Base-by-base conservation (phyloP, 2,329 filamentous ascomycete genomes). In the Elsinoe batatas region DNA sequence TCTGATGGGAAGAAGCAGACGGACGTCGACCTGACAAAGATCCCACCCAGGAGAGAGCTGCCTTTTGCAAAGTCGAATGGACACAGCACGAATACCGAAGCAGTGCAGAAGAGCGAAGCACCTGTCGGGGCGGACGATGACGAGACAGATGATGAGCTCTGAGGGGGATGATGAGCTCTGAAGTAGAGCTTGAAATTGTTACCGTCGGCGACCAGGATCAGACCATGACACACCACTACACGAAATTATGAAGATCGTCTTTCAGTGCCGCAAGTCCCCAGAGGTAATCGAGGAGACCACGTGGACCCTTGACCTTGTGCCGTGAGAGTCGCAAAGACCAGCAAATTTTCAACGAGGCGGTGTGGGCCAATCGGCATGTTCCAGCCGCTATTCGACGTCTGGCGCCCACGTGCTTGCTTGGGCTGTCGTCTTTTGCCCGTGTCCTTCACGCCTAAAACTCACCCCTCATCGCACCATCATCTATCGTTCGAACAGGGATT, bases 11-110 rank as follows among this genome's bases (percentile, higher is more conserved):
- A 15, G 35, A 18, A 10, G 5, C 33, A 13, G 36, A 15, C 13
- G n/a, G 13, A 40, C 5, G 15, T n/a, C 33, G 40, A 51, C 3
- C 43, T 54, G n/a, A 38, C 71, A 12, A 51, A 54, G 38, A 54
- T 54, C 10, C 73, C 74, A 2, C 67, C 72, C 0, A 69, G 66
- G 49, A 65, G 75, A 54, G 67, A 61, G 3, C 64, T 80, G 13
- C 78, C 78, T 1, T 79, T 79, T 61, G 66, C 66, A 53, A 69
- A 61, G 33, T 56, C 53, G 22, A 56, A 44, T 11, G 38, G 17
- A 6, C 22, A n/a, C 22, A 15, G 40, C 26, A 47, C 26, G 7
- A 30, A 33, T 13, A 5, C 26, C 13, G 35, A 10, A 13, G 2
- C 37, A 2, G n/a, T 20, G 8, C 43, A 44, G 7, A 50, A 56